These are phyloP conservation scores for Psidium guajava DNA, from an alignment of 345 rosid genomes.

Conservation along the genomic window DNA sequence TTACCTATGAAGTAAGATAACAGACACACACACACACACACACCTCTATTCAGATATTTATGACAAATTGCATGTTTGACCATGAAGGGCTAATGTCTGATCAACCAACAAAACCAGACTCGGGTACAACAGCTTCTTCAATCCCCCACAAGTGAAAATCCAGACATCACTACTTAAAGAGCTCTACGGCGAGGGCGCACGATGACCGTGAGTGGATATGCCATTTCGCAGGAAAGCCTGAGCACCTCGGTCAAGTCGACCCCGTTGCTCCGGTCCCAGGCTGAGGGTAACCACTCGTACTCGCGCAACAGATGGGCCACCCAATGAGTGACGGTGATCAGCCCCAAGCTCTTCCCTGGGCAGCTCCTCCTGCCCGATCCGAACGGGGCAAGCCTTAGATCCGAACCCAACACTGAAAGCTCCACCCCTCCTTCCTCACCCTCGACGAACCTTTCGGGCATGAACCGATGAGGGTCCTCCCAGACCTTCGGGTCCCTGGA, in stretches of 20 bases:
- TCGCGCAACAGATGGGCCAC: slow-evolving; percentile 57
- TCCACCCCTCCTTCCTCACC: slow-evolving; percentile 22
- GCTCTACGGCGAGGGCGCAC: slow-evolving; percentile 8
- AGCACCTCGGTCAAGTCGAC: slow-evolving; percentile 67
- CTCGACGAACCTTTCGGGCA: slow-evolving; percentile 47
- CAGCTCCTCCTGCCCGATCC: slow-evolving; percentile 82
- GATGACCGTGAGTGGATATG: slow-evolving; percentile 39
- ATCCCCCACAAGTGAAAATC: not conserved
- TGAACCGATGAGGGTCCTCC: slow-evolving; percentile 56
- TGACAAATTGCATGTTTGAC: not conserved
- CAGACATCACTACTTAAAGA: not conserved
- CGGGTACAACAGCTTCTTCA: not conserved
- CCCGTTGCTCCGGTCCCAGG: slow-evolving; percentile 7
- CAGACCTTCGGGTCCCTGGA: slow-evolving; percentile 63
- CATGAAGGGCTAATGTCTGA: not conserved
- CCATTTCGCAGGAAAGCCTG: slow-evolving; percentile 75
- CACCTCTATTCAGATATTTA: not conserved
- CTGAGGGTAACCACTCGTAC: slow-evolving; percentile 32
- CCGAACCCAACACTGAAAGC: slow-evolving; percentile 60
- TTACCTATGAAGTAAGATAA: not conserved
- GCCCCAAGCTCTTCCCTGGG: slow-evolving; percentile 57
- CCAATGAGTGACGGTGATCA: slow-evolving; percentile 61
- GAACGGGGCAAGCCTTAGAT: slow-evolving; percentile 74
- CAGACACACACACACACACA: not conserved
- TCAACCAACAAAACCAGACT: not conserved